Base-by-base conservation (phyloP, 192 early-diverging fungal genomes). In the Coemansia pectinata region DNA sequence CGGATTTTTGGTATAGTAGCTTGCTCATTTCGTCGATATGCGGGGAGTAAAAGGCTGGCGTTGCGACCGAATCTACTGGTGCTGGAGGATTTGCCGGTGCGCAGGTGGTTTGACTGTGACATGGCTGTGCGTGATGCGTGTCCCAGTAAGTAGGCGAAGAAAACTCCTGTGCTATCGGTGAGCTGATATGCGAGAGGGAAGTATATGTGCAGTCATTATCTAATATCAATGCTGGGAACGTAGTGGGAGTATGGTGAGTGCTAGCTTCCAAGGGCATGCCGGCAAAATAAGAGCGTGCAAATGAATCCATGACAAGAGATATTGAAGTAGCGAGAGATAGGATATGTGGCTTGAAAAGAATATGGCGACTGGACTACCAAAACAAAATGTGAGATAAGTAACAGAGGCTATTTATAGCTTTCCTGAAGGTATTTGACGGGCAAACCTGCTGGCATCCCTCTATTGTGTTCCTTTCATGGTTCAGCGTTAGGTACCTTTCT, bases 1-100 rank as follows among this genome's bases (percentile, higher is more conserved):
- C 68, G 0, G 3, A 5, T 31, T 67, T 77, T 21, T 61, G 15
- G 38, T 42, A 65, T 14, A 77, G 15, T 3, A 50, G 23, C 52
- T 4, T 62, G 33, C 36, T 60, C 47, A 6, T 29, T 6, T 58
- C 55, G 5, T n/a, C 29, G 29, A 7, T 17, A 8, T 58, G 29
- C 7, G 15, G 5, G 17, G 55, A 34, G 29, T 8, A 17, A 31
- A 33, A 15, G 55, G 12, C 27, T 17, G 29, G 31, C 0, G 25
- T n/a, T 17, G 55, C 29, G 15, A 8, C 15, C 27, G 55, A 58
- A 4, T 58, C 55, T 2, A 23, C 15, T n/a, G 7, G 55, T 11
- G 4, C 5, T 5, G 10, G 31, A 33, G 31, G 4, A n/a, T 10
- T 55, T 29, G 52, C 17, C 5, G 29, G 31, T 5, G 55, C 15